Base-by-base conservation (phyloP, 768 basidiomycete genomes). In the Lactarius sanguifluus region DNA sequence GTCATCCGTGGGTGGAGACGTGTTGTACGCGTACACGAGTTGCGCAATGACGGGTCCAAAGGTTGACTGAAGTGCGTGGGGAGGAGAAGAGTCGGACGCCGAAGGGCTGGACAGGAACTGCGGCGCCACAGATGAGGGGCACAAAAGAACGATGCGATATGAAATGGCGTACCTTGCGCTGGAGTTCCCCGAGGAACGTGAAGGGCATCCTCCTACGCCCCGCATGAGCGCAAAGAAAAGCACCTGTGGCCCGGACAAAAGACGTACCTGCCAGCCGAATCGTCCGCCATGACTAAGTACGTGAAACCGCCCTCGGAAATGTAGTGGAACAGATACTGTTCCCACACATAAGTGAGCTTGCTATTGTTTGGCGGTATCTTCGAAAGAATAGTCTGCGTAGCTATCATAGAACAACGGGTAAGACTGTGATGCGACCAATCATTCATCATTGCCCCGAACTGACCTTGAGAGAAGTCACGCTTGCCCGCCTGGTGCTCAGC, bases 271-370 rank as follows among this genome's bases (percentile, higher is more conserved):
- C 95, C 96, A 20, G 88, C 92, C 47, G 89, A 83, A 75, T 98
- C 96, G 74, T 98, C 94, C 6, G 94, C 93, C 88, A 99, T 95
- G 62, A 95, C 92, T 28, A 98, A 84, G 76, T 90, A 96, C 43
- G 88, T 88, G 75, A 92, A 87, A 0, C 93, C 93, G 20, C 87
- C 88, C 69, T 94, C 92, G 6, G 92, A 91, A 70, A 96, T 83
- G 77, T 98, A 97, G 78, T 98, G 95, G 73, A 98, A 96, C 12
- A 96, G 82, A 73, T 91, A 96, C 78, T 95, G 89, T 72, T 93
- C 92, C 92, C 92, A 94, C 64, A 90, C 91, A 82, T 94, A 93
- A 64, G 88, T 88, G 64, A 89, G 80, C 77, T 91, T 91, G 79
- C 88, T 90, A 75, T 79, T 74, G 62, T 94, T 94, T 4, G 93